Base-by-base conservation (phyloP, 2,329 filamentous ascomycete species). In the Trichoderma guizhouense region DNA sequence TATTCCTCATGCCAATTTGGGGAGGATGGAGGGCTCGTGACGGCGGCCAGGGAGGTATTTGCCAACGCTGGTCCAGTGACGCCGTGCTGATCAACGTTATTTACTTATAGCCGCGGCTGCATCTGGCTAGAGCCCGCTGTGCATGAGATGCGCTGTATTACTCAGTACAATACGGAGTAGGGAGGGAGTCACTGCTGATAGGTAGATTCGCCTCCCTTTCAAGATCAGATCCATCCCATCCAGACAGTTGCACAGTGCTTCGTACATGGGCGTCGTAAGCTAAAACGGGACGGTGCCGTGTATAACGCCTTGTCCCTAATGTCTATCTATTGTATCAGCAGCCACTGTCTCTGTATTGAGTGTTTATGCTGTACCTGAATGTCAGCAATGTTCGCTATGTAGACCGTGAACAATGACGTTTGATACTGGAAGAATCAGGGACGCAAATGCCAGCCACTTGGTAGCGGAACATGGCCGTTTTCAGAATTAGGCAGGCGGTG, bases 81-180 rank as follows among this genome's bases (percentile, higher is more conserved):
- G 24, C 28, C 67, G 26, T n/a, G 67, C 67, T 69, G 67, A 69
- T 69, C 67, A 61, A 62, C 67, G 67, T 62, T 69, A 62, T 69
- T 69, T 62, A 69, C 67, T 69, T 62, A 53, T 57, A 69, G 67
- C 66, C 57, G 39, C 36, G 57, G 57, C 28, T 69, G 67, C 55
- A 62, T 69, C 57, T 28, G 67, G 67, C 57, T 53, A 36, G 65
- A 51, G 21, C 32, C 64, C 64, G 43, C 28, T n/a, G 21, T 24
- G 65, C 55, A 60, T 53, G n/a, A 47, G 65, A 47, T 69, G 65
- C 65, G 58, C 65, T 69, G 55, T 58, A 67, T 43, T 24, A 53
- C 47, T 53, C 43, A 24, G 47, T 53, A 21, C n/a, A 30, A 67
- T 39, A 43, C 24, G 32, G 51, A 14, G 28, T 24, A 53, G 47